Percentiles rank a stretch among this genome's conserved stretches.
Evolutionary conservation across 495 filamentous ascomycete genomes (phyloP).

Genomic region (Hypomontagnella monticulosa): DNA sequence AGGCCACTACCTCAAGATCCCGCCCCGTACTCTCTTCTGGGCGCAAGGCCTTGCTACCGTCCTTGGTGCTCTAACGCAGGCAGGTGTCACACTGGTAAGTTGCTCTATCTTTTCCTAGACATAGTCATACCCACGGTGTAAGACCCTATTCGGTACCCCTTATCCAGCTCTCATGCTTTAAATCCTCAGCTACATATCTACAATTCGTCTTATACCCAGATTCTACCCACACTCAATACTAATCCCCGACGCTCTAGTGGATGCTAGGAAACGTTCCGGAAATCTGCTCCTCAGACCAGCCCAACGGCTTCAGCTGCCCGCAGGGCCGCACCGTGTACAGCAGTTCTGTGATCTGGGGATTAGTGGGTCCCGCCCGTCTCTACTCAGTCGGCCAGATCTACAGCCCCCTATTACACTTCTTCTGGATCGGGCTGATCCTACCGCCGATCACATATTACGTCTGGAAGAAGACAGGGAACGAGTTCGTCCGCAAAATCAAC

Average conservation of each 20-base stretch:
- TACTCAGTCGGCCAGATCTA: conserved; percentile 44
- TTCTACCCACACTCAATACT: background rate
- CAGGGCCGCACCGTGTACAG: conserved; percentile 45
- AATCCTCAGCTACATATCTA: background rate
- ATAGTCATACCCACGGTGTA: too few relatives aligned
- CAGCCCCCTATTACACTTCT: conserved; percentile 40
- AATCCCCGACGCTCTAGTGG: conserved; percentile 34
- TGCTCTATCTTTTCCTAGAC: background rate
- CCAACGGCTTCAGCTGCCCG: conserved; percentile 44
- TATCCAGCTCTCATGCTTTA: background rate
- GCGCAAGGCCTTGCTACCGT: conserved; percentile 42
- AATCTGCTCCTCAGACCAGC: conserved; percentile 40
- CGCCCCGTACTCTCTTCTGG: conserved; percentile 40
- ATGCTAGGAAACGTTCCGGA: conserved; percentile 47
- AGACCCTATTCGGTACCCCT: background rate
- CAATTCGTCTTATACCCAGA: too few relatives aligned
- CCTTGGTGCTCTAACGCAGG: conserved; percentile 39
- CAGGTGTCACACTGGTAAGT: conserved; percentile 40
- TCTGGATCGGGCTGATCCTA: conserved; percentile 44
- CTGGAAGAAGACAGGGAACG: conserved; percentile 42
- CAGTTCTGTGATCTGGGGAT: conserved; percentile 46
- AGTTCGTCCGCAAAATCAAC: conserved; percentile 52
- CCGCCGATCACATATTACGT: conserved; percentile 44
- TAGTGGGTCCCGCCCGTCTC: conserved; percentile 40
- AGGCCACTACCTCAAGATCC: conserved; percentile 46